These are phyloP conservation scores for Echinosophora koreensis DNA, from an alignment of 306 rosid genomes.

Conservation along the genomic window DNA sequence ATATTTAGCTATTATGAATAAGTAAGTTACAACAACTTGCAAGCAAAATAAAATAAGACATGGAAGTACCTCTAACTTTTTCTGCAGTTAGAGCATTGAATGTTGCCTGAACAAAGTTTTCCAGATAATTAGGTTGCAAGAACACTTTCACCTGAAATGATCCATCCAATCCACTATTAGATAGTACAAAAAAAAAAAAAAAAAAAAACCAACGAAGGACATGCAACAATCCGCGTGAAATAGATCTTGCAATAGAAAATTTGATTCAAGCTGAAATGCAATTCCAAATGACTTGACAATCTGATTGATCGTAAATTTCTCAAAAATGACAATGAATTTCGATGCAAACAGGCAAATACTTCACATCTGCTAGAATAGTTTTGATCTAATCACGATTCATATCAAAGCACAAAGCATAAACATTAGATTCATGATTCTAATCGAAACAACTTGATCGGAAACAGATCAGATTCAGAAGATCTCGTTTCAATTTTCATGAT, in stretches of 20 bases:
- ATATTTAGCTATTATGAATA: constrained; percentile 1
- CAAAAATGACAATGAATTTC: not conserved
- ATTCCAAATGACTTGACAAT: constrained; percentile 16
- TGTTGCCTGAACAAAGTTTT: constrained; percentile 93
- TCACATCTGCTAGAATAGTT: constrained; percentile 18
- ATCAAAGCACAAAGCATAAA: constrained; percentile 14
- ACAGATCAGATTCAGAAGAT: constrained; percentile 44
- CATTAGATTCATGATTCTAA: constrained; percentile 15
- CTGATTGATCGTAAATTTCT: not conserved
- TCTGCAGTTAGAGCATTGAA: constrained; percentile 82
- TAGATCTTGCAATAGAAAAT: constrained; percentile 34
- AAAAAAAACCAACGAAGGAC: not conserved
- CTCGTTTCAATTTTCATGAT: constrained; percentile 5
- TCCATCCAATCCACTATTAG: constrained; percentile 42
- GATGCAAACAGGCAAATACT: constrained; percentile 1
- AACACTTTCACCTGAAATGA: constrained; percentile 92
- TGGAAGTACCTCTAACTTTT: constrained; percentile 75
- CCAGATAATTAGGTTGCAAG: constrained; percentile 82
- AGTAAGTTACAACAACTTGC: no score
- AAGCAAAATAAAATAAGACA: constrained; percentile 29
- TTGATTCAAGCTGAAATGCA: constrained; percentile 13
- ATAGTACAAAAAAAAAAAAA: not conserved
- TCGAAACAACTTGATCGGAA: constrained; percentile 41
- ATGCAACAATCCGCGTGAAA: constrained; percentile 2
- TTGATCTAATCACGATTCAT: constrained; percentile 41